Conservation (phyloP, 2,329 filamentous ascomycete species). For the Helminthosporium solani region DNA sequence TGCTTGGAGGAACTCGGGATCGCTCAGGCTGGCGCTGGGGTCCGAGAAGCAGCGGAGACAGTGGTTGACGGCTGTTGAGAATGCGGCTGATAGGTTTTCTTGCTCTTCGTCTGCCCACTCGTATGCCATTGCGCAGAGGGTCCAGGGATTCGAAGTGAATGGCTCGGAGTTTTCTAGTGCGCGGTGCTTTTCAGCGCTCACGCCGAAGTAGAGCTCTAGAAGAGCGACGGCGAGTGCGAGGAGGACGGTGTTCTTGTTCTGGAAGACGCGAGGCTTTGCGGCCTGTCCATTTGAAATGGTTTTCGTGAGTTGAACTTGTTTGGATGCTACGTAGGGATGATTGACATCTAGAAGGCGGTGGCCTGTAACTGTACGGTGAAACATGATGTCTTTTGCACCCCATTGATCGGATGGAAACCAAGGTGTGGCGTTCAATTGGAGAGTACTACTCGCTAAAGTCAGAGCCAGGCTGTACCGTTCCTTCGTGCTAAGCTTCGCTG, state of each 20-base stretch:
- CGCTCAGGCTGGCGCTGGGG: slow-evolving; percentile 35
- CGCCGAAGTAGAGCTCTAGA: slow-evolving; percentile 41
- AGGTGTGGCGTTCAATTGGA: slow-evolving; percentile 40
- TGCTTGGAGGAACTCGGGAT: slow-evolving; percentile 38
- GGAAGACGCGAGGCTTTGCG: slow-evolving; percentile 18
- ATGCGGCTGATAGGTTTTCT: slow-evolving; percentile 40
- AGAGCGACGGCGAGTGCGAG: slow-evolving; percentile 38
- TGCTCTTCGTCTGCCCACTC: slow-evolving; percentile 37
- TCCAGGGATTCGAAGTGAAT: slow-evolving; percentile 27
- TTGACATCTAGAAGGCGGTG: slow-evolving; percentile 30
- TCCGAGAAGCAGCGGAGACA: slow-evolving; percentile 38
- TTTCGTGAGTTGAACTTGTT: slow-evolving; percentile 9
- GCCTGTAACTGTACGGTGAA: slow-evolving; percentile 24
- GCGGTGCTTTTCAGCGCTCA: slow-evolving; percentile 33
- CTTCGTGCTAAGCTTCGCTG: slow-evolving; percentile 35
- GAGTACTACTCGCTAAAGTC: slow-evolving; percentile 37
- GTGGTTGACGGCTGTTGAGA: slow-evolving; percentile 35
- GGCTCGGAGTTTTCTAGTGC: slow-evolving; percentile 20
- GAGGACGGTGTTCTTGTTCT: slow-evolving; percentile 39
- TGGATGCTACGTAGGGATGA: slow-evolving; percentile 33
- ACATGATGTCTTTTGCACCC: slow-evolving; percentile 36
- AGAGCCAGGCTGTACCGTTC: slow-evolving; percentile 39
- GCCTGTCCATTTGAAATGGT: slow-evolving; percentile 1
- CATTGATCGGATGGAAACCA: slow-evolving; percentile 38
- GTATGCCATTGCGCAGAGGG: slow-evolving; percentile 34